phyloP scores from a whole-genome alignment of 1,284 basidiomycete genomes.

The Phellinidium pouzarii region DNA sequence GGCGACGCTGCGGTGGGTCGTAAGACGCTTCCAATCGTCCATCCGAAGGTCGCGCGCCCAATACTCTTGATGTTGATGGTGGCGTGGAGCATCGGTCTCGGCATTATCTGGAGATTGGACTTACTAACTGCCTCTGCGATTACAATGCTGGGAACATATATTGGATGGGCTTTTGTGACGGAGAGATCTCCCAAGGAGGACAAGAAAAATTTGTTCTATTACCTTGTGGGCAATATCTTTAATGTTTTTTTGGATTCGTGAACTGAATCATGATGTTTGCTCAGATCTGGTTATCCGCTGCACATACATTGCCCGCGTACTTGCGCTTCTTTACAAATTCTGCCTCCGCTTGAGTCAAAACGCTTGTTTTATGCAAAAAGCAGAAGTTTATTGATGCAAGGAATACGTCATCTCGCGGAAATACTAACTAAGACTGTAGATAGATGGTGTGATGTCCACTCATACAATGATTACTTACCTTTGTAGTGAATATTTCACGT shows the following conservation, averaged over 20 bases:
- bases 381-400: too few relatives aligned
- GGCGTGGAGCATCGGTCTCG: slow-evolving; percentile 27
- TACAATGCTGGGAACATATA: slow-evolving; percentile 3
- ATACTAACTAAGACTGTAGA: too few relatives aligned
- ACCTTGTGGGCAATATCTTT: slow-evolving; percentile 13
- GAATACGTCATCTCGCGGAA: too few relatives aligned
- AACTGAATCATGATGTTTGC: neutral
- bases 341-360: too few relatives aligned
- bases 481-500: too few relatives aligned
- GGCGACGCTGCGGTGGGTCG: slow-evolving; percentile 34
- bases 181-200: slow-evolving; percentile 5
- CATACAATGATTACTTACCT: too few relatives aligned
- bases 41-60: slow-evolving; percentile 22
- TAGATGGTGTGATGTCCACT: too few relatives aligned
- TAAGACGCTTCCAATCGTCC: slow-evolving; percentile 34
- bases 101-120: slow-evolving; percentile 17
- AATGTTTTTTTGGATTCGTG: neutral
- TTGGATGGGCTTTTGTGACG: slow-evolving; percentile 10
- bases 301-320: slow-evolving; percentile 19
- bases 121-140: neutral
- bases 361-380: too few relatives aligned
- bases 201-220: slow-evolving; percentile 11
- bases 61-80: slow-evolving; percentile 23
- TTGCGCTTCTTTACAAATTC: slow-evolving; percentile 10
- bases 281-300: slow-evolving; percentile 20